Evolutionary conservation across 495 filamentous ascomycete species (phyloP), one percentile per base, ranked within the genome.

Genomic region (Penicillium verhagenii): DNA sequence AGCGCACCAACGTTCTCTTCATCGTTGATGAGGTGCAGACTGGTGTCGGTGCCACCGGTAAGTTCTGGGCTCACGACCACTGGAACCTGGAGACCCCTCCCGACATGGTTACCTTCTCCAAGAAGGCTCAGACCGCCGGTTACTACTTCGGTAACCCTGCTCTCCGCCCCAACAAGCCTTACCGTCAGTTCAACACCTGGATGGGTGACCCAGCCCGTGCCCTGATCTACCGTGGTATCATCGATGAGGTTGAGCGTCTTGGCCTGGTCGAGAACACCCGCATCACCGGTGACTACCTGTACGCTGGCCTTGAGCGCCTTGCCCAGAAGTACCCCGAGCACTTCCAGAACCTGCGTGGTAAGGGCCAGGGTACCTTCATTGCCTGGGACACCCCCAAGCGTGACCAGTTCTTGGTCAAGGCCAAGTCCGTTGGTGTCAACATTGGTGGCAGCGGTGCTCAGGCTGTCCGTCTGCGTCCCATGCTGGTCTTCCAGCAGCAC

Each of bases 11-110:
- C 60, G 82, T 97, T 20, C 84, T 98, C 45, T 82, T 98, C 66
- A 98, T 98, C 68, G 93, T 98, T 54, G 94, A 98, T 72, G 94
- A 98, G 71, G 95, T 98, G 25, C 94, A 98, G 77, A 98, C 94
- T 14, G 94, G 94, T 70, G 88, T 98, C 31, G 94, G 94, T 59
- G 75, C 75, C 25, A 98, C 94, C 1, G 94, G 94, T 53, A 92
- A 89, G 69, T 97, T 97, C 86, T 98, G 94, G 94, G 94, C 95
- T 2, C 94, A 98, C 77, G 95, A 97, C 57, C 94, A 97, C 82
- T 98, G 94, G 94, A 77, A 88, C 70, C 79, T 97, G 46, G 63
- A 77, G 28, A 74, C 86, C 26, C 92, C 95, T 19, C 95, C 94
- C 6, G 94, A 98, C 77, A 96, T 98, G 86, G 94, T 98, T 28